Evolutionary conservation across 164 flowering plant species (phyloP), one percentile per base, ranked within the genome.

Genomic region (grape (Vitis vinifera)): DNA sequence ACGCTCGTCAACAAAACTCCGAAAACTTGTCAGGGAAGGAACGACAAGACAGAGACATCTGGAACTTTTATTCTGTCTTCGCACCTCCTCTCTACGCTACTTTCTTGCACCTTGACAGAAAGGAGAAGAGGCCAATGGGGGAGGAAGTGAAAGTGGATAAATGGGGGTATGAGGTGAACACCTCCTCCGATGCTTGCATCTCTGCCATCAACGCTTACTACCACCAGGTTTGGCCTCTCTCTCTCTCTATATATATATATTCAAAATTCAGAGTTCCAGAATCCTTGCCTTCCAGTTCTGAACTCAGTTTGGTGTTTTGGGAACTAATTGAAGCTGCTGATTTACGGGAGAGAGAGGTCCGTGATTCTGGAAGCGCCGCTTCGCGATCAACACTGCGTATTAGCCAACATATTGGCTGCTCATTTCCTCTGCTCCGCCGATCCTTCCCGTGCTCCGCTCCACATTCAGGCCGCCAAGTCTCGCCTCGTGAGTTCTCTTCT

Each of bases 391-490:
- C 53, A 76, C 3, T 95, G 99, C 59, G 98, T 95, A 37, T 74
- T 95, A n/a, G 97, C 79, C 29, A 95, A 92, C 70, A 76, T 82
- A 47, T 80, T 91, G 79, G 91, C 89, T 37, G 94, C 93, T 47
- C 81, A 85, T 77, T 89, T 76, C 56, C 82, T 85, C 66, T 73
- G 65, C 71, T 78, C 86, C 17, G 3, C 73, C 16, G 78, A 87
- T 65, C 68, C 83, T 77, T 79, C 88, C 31, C 76, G 64, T 29
- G 83, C 86, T 70, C 69, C 66, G 17, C 27, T 62, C 17, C 67
- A 81, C 75, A 66, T 88, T 50, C 76, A 72, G 8, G 82, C 89
- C 10, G 94, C 97, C 47, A 78, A 75, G 71, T 61, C 85, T 65
- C 78, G 76, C 52, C 85, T 85, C 15, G 96, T 91, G 63, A 74